Base-by-base conservation (phyloP, 176 grass and related monocot species). In the Rhipidocladum racemiflorum region DNA sequence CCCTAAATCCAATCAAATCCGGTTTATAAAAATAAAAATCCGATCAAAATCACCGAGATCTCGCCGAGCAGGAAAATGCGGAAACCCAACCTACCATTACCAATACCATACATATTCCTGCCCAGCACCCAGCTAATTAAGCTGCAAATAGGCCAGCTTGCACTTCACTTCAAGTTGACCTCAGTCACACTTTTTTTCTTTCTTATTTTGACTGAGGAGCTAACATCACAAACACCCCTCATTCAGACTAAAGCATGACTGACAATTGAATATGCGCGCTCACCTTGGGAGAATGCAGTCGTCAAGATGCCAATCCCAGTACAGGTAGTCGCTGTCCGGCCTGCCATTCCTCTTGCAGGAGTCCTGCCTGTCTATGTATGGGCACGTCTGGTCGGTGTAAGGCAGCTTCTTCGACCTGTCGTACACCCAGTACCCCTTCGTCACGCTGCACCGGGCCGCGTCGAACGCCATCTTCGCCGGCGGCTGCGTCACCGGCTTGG, bases 211-310 rank as follows among this genome's bases (percentile, higher is more conserved):
- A 27, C 27, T 13, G 13, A 60, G 57, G 23, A 13, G 57, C 57
- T n/a, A 55, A 53, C 55, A 57, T 11, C 3, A 55, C 1, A 24
- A 67, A 39, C 21, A 67, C 46, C 14, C 14, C 17, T 49, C 4
- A 49, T 49, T 49, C 15, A 17, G 17, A 17, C 49, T 53, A 20
- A 18, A 48, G 25, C 20, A 6, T 59, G 16, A 70, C 2, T 11
- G 28, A 28, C 54, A 67, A 44, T 0, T 44, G 13, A 64, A 63
- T 6, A 17, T 7, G 59, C 16, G 5, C 18, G 45, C 61, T 61
- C 69, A 96, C 93, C 90, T 96, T 68, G 93, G 90, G 20, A 96
- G 82, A 21, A 29, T 80, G 88, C 93, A 92, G 53, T 89, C 88
- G 77, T 96, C 90, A 15, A 85, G 76, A 46, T 89, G 79, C 90